Evolutionary conservation across 768 basidiomycete genomes (phyloP), one percentile per base, ranked within the genome.

Genomic region (Russula olivacea): DNA sequence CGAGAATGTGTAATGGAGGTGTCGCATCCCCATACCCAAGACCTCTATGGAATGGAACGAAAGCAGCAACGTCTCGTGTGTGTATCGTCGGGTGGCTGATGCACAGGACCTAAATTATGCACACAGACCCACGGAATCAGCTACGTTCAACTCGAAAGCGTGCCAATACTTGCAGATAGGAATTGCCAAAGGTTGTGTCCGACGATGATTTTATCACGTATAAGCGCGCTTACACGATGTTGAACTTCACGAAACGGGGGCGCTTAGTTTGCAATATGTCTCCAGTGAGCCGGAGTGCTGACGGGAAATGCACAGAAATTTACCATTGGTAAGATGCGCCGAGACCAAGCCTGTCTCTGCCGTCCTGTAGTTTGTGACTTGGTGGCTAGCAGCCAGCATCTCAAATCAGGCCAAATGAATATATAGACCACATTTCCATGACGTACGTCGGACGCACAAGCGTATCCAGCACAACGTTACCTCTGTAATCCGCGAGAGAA

Each of bases 111-210:
- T 84, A 47, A 45, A n/a, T 30, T n/a, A 67, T 17, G 15, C 50
- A 25, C 30, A 9, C 38, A 6, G 21, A 11, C 14, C 56, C 40
- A 9, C 58, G 19, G 19, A 4, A 48, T 63, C 47, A 58, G 56
- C 19, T 15, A 41, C 21, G 32, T 23, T 28, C 58, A 55, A 32
- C 34, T 30, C 32, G 55, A 34, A 67, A 61, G 14, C 59, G 43
- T 41, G 43, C 6, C 23, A 28, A 41, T 17, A 72, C 77, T 54
- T 67, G 81, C 83, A 53, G 82, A 82, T 62, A 84, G 71, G 65
- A 81, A 79, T 47, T 76, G 73, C 82, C 82, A 84, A 21, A 84
- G 69, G 36, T 75, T 72, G 68, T 84, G 78, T n/a, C 83, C 83
- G n/a, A 84, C 76, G 30, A 84, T 70, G 19, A 84, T 77, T 66